A percentile compares a stretch with the other conserved stretches of the same genome.
Evolutionary conservation across 257 asterid species (phyloP).

Genomic region (Ocimum tenuiflorum): DNA sequence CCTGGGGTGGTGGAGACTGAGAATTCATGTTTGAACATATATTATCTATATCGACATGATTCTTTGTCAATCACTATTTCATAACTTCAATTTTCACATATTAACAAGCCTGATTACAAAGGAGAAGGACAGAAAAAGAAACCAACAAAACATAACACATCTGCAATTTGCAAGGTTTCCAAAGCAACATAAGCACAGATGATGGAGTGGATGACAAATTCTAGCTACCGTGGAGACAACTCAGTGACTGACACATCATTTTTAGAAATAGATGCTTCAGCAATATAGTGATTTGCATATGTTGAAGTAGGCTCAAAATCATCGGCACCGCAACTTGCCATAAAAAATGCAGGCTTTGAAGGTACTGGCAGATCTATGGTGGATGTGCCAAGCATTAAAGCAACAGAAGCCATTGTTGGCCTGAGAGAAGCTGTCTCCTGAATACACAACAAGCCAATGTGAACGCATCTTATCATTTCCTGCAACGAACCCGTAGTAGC

Average conservation of each 20-base stretch:
- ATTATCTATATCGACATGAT: not conserved
- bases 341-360: not conserved
- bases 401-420: constrained; percentile 11
- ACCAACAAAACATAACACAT: not conserved
- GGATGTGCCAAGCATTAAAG: not conserved
- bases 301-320: not conserved
- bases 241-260: not conserved
- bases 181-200: not conserved
- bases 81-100: not conserved
- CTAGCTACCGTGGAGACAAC: constrained; percentile 1
- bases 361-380: not conserved
- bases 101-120: not conserved
- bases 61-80: too few relatives aligned
- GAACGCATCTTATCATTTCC: constrained; percentile 8
- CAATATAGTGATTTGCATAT: not conserved
- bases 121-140: not conserved
- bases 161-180: too few relatives aligned
- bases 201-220: not conserved
- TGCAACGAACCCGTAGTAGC: not conserved
- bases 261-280: not conserved
- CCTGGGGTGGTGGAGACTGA: too few relatives aligned
- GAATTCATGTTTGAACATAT: too few relatives aligned
- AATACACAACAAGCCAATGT: constrained; percentile 5
- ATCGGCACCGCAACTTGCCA: not conserved
- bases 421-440: not conserved